These are phyloP conservation scores for Pseudotulostoma volvatum DNA, from an alignment of 495 filamentous ascomycete genomes.

Conservation along the genomic window DNA sequence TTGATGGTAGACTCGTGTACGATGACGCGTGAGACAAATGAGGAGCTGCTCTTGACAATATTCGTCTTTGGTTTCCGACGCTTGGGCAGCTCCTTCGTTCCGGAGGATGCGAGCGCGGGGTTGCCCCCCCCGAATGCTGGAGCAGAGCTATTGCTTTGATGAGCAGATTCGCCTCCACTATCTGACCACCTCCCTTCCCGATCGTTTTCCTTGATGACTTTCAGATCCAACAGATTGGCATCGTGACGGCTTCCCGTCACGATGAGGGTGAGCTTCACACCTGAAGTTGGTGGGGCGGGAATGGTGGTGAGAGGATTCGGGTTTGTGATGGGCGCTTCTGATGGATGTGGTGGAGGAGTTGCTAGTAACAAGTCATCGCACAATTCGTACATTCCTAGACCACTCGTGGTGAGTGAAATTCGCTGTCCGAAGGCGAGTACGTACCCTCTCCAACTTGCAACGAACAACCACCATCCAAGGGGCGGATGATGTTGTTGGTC, in stretches of 20 bases:
- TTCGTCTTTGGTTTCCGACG: conserved; percentile 89
- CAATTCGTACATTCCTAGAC: conserved; percentile 66
- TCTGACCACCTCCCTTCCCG: conserved; percentile 49
- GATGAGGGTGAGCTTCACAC: conserved; percentile 72
- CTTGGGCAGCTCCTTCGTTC: conserved; percentile 61
- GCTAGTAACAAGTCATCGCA: conserved; percentile 83
- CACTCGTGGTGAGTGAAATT: neutral
- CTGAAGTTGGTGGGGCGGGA: conserved; percentile 60
- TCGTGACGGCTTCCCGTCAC: conserved; percentile 45
- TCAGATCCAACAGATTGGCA: conserved; percentile 30
- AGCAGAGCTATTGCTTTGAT: conserved; percentile 23
- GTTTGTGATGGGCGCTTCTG: conserved; percentile 70
- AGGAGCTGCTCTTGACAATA: conserved; percentile 93
- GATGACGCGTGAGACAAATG: conserved; percentile 90
- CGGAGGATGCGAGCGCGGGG: conserved; percentile 41
- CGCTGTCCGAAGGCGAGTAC: neutral
- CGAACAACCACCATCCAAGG: conserved; percentile 53
- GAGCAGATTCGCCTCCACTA: conserved; percentile 20
- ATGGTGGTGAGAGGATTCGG: conserved; percentile 80
- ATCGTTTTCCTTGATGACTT: conserved; percentile 32
- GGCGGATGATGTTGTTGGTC: conserved; percentile 73
- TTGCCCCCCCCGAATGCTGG: conserved; percentile 86
- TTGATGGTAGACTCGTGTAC: conserved; percentile 67
- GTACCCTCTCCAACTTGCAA: conserved; percentile 87
- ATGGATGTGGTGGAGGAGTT: conserved; percentile 87